Percentiles rank a stretch among this genome's conserved stretches.
Conservation (phyloP, 202 grass and related monocot genomes). For the Eragrostis tef region DNA sequence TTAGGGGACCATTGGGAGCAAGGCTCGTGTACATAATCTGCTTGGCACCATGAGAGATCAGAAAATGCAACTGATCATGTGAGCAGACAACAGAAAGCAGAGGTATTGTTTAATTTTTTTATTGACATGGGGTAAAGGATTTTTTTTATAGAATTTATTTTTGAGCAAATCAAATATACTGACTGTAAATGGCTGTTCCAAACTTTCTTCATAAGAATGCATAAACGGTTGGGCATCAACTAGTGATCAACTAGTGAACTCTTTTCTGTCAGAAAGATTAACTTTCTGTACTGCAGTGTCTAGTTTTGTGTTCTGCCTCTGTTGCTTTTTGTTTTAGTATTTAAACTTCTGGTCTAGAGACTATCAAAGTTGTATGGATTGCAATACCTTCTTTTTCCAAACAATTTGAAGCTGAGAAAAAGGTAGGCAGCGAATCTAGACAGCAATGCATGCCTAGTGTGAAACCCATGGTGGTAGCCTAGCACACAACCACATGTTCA, state of each 20-base stretch:
- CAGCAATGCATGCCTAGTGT: neutral
- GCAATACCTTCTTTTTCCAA: neutral
- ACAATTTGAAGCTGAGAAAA: conserved; percentile 31
- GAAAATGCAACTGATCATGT: conserved; percentile 22
- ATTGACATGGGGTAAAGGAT: neutral
- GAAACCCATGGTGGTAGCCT: neutral
- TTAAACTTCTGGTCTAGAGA: neutral
- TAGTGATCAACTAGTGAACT: neutral
- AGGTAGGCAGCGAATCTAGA: neutral
- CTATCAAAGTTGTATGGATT: neutral
- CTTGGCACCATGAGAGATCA: conserved; percentile 37
- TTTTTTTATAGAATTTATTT: neutral
- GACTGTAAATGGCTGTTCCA: neutral
- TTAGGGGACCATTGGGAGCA: conserved; percentile 69
- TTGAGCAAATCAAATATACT: neutral
- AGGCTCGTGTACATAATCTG: conserved; percentile 95
- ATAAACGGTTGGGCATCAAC: neutral
- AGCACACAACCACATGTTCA: neutral
- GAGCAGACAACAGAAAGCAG: conserved; percentile 16
- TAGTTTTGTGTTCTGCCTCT: neutral
- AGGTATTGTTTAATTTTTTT: neutral
- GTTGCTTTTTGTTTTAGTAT: neutral
- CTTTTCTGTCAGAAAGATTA: neutral
- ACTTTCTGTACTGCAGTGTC: neutral
- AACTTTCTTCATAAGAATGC: neutral